A percentile compares a stretch with the other conserved stretches of the same genome.
Evolutionary conservation across 2,329 filamentous ascomycete genomes (phyloP).

Genomic region (Cytospora leucostoma): DNA sequence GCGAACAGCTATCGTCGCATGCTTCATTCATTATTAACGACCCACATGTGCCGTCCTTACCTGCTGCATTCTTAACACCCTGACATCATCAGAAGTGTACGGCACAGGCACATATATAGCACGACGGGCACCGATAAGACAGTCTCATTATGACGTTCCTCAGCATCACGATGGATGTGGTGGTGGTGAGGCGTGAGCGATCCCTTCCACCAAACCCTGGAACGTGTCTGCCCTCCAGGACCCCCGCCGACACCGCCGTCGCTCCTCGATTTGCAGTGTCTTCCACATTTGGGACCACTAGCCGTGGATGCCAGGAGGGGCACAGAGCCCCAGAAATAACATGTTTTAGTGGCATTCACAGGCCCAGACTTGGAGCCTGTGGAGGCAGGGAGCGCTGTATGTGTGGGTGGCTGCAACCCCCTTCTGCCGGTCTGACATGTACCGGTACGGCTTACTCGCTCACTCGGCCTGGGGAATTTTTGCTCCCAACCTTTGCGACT

Average conservation of each 20-base stretch:
- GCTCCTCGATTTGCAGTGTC: slow-evolving; percentile 15
- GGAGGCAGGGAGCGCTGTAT: slow-evolving; percentile 25
- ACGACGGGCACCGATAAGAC: slow-evolving; percentile 1
- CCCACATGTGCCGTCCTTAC: neutral
- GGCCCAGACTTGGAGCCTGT: slow-evolving; percentile 26
- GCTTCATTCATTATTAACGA: neutral
- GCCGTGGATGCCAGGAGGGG: slow-evolving; percentile 19
- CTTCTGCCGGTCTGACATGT: slow-evolving; percentile 22
- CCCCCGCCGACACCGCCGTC: slow-evolving; percentile 12
- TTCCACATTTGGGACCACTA: slow-evolving; percentile 15
- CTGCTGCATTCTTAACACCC: neutral
- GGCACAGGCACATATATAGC: neutral
- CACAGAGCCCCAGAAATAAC: slow-evolving; percentile 26
- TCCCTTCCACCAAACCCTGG: slow-evolving; percentile 22
- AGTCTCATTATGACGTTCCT: slow-evolving; percentile 24
- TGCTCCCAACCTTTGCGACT: slow-evolving; percentile 16
- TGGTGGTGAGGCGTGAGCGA: slow-evolving; percentile 13
- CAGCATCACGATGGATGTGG: slow-evolving; percentile 15
- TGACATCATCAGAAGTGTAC: neutral
- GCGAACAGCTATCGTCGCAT: neutral
- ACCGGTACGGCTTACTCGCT: slow-evolving; percentile 22
- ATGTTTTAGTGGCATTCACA: slow-evolving; percentile 25
- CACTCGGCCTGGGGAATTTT: slow-evolving; percentile 20
- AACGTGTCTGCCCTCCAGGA: slow-evolving; percentile 4
- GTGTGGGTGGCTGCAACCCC: slow-evolving; percentile 26